A percentile compares a stretch with the other conserved stretches of the same genome.
phyloP scores from a whole-genome alignment of 208 protist species.

The Endotrypanum monterogeii region DNA sequence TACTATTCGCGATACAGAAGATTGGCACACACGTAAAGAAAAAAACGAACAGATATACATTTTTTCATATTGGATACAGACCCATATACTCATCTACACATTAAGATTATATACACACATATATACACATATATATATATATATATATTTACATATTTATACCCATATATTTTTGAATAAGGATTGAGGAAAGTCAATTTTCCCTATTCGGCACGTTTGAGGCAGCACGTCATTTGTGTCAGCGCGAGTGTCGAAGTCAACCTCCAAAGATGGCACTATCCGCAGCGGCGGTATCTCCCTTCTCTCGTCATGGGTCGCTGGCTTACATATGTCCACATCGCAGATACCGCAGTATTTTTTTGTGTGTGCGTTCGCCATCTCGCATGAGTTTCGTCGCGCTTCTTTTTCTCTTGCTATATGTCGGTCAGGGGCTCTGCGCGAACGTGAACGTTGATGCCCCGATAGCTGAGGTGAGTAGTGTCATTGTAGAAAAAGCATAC shows the following conservation, averaged over 20 bases:
- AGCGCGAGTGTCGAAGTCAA: neutral
- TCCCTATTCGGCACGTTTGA: neutral
- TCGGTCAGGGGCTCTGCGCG: neutral
- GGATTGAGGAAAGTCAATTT: neutral
- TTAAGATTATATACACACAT: neutral
- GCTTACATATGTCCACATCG: neutral
- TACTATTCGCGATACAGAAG: neutral
- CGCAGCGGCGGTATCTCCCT: neutral
- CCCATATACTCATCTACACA: neutral
- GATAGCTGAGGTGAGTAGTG: neutral
- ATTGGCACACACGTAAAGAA: neutral
- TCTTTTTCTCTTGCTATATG: neutral
- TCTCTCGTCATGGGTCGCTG: neutral
- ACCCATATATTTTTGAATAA: neutral
- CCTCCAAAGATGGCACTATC: no score
- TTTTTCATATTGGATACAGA: neutral
- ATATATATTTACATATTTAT: neutral
- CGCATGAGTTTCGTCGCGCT: neutral
- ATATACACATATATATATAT: neutral
- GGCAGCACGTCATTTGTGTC: neutral
- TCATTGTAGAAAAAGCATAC: conserved; percentile 8
- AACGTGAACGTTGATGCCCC: neutral
- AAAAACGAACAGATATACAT: neutral
- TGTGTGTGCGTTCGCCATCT: neutral
- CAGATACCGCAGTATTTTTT: neutral